Percentiles rank a stretch among this genome's conserved stretches.
These are phyloP conservation scores for Malus fusca DNA, from an alignment of 306 rosid species.

Conservation along the genomic window DNA sequence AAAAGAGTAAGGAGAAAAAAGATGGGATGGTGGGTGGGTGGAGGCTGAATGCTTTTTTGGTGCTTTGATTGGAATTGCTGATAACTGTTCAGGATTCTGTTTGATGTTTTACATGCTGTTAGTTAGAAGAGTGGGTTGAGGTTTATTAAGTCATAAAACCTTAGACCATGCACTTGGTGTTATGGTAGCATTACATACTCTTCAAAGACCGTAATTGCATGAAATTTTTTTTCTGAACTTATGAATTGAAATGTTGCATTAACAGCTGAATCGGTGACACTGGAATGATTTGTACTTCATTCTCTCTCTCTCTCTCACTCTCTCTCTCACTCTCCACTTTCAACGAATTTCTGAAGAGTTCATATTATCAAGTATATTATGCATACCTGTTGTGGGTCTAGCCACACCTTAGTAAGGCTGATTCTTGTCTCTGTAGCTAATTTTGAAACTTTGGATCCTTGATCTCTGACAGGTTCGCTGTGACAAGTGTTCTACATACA, in stretches of 20 bases:
- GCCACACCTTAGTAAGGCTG: not conserved
- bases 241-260: not conserved
- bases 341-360: not conserved
- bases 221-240: not conserved
- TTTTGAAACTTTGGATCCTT: conserved; percentile 4
- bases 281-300: not conserved
- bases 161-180: not conserved
- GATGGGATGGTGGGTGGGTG: too few species aligned
- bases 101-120: not conserved
- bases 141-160: not conserved
- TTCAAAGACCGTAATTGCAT: not conserved
- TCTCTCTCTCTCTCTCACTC: too few species aligned
- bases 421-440: not conserved
- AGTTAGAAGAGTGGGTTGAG: not conserved
- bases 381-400: not conserved
- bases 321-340: not conserved
- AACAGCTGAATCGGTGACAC: not conserved
- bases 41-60: too few species aligned
- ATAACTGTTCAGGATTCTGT: too few species aligned
- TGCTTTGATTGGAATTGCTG: too few species aligned
- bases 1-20: too few species aligned
- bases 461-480: conserved; percentile 46
- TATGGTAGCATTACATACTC: not conserved
- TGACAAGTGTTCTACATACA: conserved; percentile 64
- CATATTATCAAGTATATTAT: not conserved